Base-by-base conservation (phyloP, 257 asterid genomes). In the Lithospermum erythrorhizon region DNA sequence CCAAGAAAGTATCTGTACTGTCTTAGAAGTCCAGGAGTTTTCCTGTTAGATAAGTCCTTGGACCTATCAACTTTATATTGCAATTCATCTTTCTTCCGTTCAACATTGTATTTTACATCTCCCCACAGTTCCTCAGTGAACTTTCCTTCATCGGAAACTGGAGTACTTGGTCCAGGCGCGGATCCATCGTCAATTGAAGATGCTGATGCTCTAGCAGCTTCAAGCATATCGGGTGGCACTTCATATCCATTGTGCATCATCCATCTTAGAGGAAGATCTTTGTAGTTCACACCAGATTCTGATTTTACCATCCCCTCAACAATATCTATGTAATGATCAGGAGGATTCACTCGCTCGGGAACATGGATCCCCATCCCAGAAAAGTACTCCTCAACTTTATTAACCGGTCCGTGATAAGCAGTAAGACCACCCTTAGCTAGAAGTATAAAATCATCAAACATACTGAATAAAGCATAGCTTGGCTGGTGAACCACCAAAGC, bases 401-500 rank as follows among this genome's bases (percentile, higher is more conserved):
- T 93, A 23, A 89, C 96, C 5, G 99, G 83, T 59, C 99, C 99
- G 65, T 81, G 99, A 63, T 93, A 93, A 20, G 76, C 97, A n/a
- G 87, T 86, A 35, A 84, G 90, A 51, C 99, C 99, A 45, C 99
- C 99, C 80, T 93, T 93, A 15, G 99, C 99, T 63, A 93, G 86
- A 66, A 93, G 96, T 73, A 93, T 81, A 74, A 93, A 67, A 72
- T 93, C 99, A 69, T 93, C 99, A 62, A 93, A 93, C 97, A 86
- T 93, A 82, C 80, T 86, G 91, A 84, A 93, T 75, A 93, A 74
- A 37, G 99, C 79, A 82, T 93, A 93, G 76, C 97, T 89, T 21
- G 99, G 99, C 68, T 93, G 99, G 79, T 93, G 99, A 74, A 93
- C 82, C 78, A 93, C 99, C 99, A 93, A 89, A 78, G 86, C 77